Evolutionary conservation across 169 alveolate genomes (phyloP), one percentile per base, ranked within the genome.

Genomic region (Plasmodium malariae): DNA sequence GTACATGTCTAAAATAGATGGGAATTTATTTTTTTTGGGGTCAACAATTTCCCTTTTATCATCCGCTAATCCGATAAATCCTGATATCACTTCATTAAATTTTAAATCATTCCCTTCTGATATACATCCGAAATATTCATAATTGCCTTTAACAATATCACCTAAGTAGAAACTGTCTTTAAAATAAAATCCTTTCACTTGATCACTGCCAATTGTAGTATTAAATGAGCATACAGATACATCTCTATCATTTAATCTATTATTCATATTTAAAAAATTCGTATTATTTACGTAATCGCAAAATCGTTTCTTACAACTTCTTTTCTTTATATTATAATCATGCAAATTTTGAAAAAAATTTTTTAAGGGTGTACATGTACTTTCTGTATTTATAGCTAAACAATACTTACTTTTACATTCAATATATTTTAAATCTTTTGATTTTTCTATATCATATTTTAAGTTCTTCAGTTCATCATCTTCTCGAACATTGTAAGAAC

Each of bases 181-280:
- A 78, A 78, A 63, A 78, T 78, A 78, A 9, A 78, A 78, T 0
- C 89, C 89, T 36, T 63, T 54, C 30, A 78, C 21, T 32, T 78
- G 43, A 9, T 78, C 89, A 7, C 17, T 43, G 37, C 24, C 68
- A 43, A 78, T 7, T 26, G 26, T 78, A 1, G 74, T 19, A 21
- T 68, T 65, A 37, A 78, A 62, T 14, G 89, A 65, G 37, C 89
- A 78, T 19, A 78, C 76, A 36, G 89, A 78, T 40, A 65, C 6
- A 37, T 78, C 63, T 51, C 57, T 78, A 65, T 62, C 74, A 36
- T 34, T 43, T 37, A 65, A 37, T 36, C 32, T 28, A 26, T 36
- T 49, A 9, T 17, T 48, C 37, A 78, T 49, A 26, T 60, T 78
- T 78, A 78, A 49, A 63, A 78, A 78, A 7, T 60, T 78, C 67